phyloP scores from a whole-genome alignment of 2,329 filamentous ascomycete species.

The Lachnellula subtilissima region DNA sequence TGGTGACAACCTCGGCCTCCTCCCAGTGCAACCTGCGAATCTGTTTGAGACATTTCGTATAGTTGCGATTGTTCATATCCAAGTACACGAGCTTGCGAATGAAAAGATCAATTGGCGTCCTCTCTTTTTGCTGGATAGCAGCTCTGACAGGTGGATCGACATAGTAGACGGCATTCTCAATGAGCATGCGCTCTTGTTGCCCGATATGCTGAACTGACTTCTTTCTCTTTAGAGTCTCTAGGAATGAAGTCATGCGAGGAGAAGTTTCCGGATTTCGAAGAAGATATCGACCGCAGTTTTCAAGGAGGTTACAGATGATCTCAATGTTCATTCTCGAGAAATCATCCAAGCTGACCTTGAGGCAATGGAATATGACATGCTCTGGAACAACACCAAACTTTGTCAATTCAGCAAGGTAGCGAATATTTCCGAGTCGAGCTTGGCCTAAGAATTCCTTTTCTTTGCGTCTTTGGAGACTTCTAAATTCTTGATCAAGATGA shows the following conservation, averaged over 20 bases:
- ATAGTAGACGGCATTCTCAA: slow-evolving; percentile 97
- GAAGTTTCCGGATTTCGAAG: slow-evolving; percentile 89
- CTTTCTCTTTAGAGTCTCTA: slow-evolving; percentile 93
- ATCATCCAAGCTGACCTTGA: slow-evolving; percentile 95
- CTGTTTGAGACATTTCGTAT: slow-evolving; percentile 89
- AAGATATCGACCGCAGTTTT: slow-evolving; percentile 93
- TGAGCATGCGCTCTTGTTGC: slow-evolving; percentile 94
- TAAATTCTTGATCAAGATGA: slow-evolving; percentile 93
- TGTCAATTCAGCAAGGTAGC: slow-evolving; percentile 95
- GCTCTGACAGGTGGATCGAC: slow-evolving; percentile 92
- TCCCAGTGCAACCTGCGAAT: slow-evolving; percentile 97
- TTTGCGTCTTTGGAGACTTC: slow-evolving; percentile 92
- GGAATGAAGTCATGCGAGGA: slow-evolving; percentile 86
- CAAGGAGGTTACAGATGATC: slow-evolving; percentile 91
- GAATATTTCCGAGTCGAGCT: slow-evolving; percentile 87
- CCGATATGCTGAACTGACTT: slow-evolving; percentile 93
- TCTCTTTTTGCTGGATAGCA: slow-evolving; percentile 93
- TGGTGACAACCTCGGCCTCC: slow-evolving; percentile 60
- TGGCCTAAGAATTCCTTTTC: slow-evolving; percentile 96
- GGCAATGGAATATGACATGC: slow-evolving; percentile 96
- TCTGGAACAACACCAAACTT: slow-evolving; percentile 98
- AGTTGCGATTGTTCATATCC: slow-evolving; percentile 90
- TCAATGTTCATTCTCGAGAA: slow-evolving; percentile 99
- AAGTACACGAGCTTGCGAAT: slow-evolving; percentile 88
- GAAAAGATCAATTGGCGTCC: slow-evolving; percentile 88